These are phyloP conservation scores for Blastobotrys attinorum DNA, from an alignment of 805 yeast species.

Conservation along the genomic window DNA sequence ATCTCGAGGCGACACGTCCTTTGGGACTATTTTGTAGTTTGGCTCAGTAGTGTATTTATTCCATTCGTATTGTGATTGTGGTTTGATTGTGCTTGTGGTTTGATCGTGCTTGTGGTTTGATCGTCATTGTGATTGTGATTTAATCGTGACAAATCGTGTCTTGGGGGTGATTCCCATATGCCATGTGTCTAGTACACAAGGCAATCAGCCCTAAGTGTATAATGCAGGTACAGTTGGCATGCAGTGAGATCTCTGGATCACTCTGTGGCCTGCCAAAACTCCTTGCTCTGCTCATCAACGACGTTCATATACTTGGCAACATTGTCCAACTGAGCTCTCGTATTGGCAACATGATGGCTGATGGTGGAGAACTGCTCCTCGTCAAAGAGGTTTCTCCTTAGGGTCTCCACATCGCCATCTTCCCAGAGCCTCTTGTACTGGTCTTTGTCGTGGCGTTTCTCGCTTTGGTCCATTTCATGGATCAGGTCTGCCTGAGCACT, in stretches of 20 bases:
- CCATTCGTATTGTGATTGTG: neutral
- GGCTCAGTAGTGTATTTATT: neutral
- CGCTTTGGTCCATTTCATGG: conserved; percentile 31
- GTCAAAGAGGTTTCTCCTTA: conserved; percentile 34
- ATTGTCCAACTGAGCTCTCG: conserved; percentile 40
- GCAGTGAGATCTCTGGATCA: neutral
- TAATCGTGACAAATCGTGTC: no score
- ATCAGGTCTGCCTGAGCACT: conserved; percentile 46
- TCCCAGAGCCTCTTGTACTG: conserved; percentile 28
- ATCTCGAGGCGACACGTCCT: conserved; percentile 11
- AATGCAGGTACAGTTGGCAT: no score
- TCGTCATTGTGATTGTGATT: no score
- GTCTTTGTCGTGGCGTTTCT: conserved; percentile 21
- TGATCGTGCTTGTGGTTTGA: no score
- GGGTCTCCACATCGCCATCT: conserved; percentile 26
- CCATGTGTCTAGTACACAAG: no score
- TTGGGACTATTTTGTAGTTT: conserved; percentile 16
- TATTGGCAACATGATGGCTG: conserved; percentile 41
- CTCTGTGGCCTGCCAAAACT: conserved; percentile 22
- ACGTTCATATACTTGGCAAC: conserved; percentile 39
- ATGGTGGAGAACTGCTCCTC: conserved; percentile 47
- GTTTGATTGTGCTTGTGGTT: neutral
- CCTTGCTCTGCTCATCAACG: conserved; percentile 26
- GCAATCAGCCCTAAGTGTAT: no score
- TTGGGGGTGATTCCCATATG: no score